Percentiles rank a stretch among this genome's conserved stretches.
phyloP scores from a whole-genome alignment of 1,284 basidiomycete species.

The Bondarzewia mesenterica region DNA sequence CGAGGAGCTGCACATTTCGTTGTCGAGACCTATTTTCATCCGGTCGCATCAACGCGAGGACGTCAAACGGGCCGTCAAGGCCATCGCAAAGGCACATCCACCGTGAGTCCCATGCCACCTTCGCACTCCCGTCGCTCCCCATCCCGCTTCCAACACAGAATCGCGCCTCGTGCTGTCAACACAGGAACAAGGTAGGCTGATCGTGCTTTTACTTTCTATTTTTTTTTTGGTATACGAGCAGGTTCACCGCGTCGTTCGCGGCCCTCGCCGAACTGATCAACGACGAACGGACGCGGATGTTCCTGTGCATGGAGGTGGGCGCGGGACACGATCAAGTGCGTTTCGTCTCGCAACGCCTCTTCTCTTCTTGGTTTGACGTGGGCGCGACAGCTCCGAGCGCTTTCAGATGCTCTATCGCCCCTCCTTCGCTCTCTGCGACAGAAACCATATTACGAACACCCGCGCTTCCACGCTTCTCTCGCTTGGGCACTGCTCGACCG shows the following conservation, averaged over 20 bases:
- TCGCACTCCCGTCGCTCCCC: not conserved
- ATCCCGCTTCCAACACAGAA: not conserved
- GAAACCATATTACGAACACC: constrained; percentile 62
- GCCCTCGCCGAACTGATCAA: constrained; percentile 63
- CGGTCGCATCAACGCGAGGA: constrained; percentile 70
- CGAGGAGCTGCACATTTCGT: constrained; percentile 58
- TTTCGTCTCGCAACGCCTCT: not conserved
- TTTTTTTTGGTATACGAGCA: constrained; percentile 21
- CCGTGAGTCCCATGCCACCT: constrained; percentile 33
- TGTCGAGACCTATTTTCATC: constrained; percentile 70
- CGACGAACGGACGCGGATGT: constrained; percentile 71
- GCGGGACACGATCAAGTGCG: constrained; percentile 65
- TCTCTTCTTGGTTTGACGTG: not conserved
- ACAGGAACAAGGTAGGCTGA: not conserved
- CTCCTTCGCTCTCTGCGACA: constrained; percentile 52
- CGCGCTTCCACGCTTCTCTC: constrained; percentile 75
- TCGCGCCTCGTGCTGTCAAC: not conserved
- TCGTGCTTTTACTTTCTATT: not conserved
- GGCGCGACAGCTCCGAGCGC: constrained; percentile 37
- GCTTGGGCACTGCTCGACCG: constrained; percentile 62
- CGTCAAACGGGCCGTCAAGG: constrained; percentile 49
- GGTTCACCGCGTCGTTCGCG: constrained; percentile 67
- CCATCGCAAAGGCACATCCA: constrained; percentile 32
- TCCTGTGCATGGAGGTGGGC: constrained; percentile 69
- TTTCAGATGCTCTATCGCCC: constrained; percentile 46